Evolutionary conservation across 176 grass and related monocot species (phyloP).

Genomic region (Carex pumila): DNA sequence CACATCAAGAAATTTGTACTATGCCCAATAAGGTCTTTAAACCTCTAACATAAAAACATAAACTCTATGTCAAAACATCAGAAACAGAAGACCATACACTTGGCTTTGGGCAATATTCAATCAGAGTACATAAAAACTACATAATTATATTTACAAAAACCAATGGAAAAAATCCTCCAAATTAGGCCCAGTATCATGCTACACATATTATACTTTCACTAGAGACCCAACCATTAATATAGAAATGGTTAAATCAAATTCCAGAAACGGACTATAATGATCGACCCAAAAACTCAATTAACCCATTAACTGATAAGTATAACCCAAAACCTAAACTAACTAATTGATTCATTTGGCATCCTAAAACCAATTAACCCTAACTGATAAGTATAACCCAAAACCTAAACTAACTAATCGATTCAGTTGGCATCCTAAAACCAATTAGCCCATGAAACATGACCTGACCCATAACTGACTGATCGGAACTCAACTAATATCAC

Average conservation of each 20-base stretch:
- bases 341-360: background rate
- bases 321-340: background rate
- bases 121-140: background rate
- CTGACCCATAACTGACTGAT: background rate
- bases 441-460: background rate
- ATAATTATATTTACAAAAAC: background rate
- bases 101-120: background rate
- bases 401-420: background rate
- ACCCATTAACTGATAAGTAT: background rate
- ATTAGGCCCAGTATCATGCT: background rate
- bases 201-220: background rate
- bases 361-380: background rate
- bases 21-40: background rate
- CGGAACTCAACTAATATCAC: background rate
- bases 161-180: background rate
- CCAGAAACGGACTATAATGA: background rate
- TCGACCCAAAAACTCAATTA: background rate
- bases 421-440: background rate
- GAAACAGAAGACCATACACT: background rate
- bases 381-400: background rate
- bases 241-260: background rate
- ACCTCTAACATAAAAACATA: background rate
- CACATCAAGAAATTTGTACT: background rate
- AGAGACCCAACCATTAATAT: background rate
- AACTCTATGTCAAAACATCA: background rate